Evolutionary conservation across 345 rosid species (phyloP), one percentile per base, ranked within the genome.

Genomic region (Cardamine chenopodiifolia): DNA sequence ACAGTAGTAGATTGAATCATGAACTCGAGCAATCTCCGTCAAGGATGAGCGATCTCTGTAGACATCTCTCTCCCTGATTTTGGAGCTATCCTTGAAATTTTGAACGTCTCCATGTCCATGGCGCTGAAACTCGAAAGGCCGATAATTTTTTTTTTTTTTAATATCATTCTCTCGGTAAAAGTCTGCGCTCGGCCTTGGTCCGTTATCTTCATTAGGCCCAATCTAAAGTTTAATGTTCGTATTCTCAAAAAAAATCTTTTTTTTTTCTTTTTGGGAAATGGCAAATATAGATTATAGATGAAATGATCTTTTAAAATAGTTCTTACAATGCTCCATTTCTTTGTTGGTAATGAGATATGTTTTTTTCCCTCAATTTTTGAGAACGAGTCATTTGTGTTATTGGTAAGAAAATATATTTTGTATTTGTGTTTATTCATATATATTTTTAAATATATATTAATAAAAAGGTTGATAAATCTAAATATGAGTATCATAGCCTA

Each of bases 1-100:
- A 77, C 80, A 19, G 60, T 4, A 2, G 61, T 18, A 1, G 62
- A 70, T 0, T 77, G 35, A 14, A 76, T 70, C 44, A 55, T 2
- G 26, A 76, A 76, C 19, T 34, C 66, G 65, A 76, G 12, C 45
- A 76, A 32, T 47, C 75, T 76, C 60, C 75, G 23, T 62, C 71
- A 66, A 5, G 55, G 52, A 45, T 62, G 52, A 70, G 15, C 59
- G 26, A 62, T 69, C 64, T 76, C 79, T 62, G 65, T 53, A 54
- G 59, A 62, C 75, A 69, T 52, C 4, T 47, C 57, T 76, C 54
- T 58, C 77, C 5, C 28, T 12, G 58, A 56, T 22, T 56, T 65
- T 66, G 6, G 71, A 56, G 72, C 67, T 68, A 57, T 44, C 70
- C 15, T 39, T 75, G 49, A 42, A 40, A 3, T n/a, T 68, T 76